Conservation (phyloP, 1,284 basidiomycete genomes). For the Trichosporon sp. region DNA sequence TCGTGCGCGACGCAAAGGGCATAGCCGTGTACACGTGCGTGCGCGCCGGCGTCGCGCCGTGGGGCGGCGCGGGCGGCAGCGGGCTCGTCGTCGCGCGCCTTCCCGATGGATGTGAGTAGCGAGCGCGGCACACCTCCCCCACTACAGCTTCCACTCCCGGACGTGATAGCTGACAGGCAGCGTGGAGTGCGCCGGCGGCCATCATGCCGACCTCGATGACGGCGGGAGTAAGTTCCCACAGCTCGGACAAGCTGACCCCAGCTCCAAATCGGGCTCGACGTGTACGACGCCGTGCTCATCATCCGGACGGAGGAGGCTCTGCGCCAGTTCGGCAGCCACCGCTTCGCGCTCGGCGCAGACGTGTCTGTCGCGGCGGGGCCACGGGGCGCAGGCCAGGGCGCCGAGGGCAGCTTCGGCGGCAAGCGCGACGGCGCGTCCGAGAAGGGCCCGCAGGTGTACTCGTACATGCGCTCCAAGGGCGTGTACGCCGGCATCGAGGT, state of each 20-base stretch:
- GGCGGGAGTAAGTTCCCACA: neutral
- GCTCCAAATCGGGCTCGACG: slow-evolving; percentile 4
- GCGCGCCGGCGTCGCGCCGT: neutral
- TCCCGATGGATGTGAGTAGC: neutral
- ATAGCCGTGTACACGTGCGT: slow-evolving; percentile 7
- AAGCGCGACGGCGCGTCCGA: neutral
- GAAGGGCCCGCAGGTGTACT: neutral
- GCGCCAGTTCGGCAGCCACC: slow-evolving; percentile 9
- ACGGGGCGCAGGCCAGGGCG: slow-evolving; percentile 9
- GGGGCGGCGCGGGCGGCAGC: neutral
- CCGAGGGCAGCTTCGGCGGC: neutral
- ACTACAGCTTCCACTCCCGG: neutral
- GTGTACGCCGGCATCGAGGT: slow-evolving; percentile 9
- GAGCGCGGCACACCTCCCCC: too few species aligned
- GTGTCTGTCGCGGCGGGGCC: slow-evolving; percentile 10
- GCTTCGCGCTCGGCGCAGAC: slow-evolving; percentile 8
- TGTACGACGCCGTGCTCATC: slow-evolving; percentile 9
- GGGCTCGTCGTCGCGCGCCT: neutral
- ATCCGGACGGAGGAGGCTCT: slow-evolving; percentile 9
- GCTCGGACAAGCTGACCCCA: neutral
- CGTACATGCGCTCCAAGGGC: slow-evolving; percentile 9
- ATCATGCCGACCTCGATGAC: slow-evolving; percentile 8
- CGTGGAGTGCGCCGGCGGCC: neutral
- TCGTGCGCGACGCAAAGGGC: slow-evolving; percentile 2
- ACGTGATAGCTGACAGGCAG: neutral